These are phyloP conservation scores for Leonotis leonurus DNA, from an alignment of 257 asterid genomes.

Conservation along the genomic window DNA sequence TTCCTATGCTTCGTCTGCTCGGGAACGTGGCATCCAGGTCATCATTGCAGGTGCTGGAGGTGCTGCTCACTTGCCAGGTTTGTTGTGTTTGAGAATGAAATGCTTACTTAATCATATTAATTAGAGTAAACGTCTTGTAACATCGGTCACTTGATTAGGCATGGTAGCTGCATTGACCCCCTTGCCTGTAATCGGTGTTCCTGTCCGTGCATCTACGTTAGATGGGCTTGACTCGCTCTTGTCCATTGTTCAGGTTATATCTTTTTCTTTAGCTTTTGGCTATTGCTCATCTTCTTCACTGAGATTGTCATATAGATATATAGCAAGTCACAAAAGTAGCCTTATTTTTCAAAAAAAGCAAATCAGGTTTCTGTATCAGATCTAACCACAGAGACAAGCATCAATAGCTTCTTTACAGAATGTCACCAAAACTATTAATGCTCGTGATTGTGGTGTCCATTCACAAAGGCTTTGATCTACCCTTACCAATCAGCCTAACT, in stretches of 20 bases:
- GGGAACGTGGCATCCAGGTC: slow-evolving; percentile 88
- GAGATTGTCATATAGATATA: not conserved
- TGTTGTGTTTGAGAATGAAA: not conserved
- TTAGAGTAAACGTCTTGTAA: not conserved
- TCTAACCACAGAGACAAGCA: too few species aligned
- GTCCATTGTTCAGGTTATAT: slow-evolving; percentile 86
- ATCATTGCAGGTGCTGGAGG: slow-evolving; percentile 99
- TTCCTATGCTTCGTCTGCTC: slow-evolving; percentile 76
- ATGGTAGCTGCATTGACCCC: slow-evolving; percentile 99
- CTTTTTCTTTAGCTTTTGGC: not conserved
- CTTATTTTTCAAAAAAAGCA: not conserved
- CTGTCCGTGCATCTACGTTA: slow-evolving; percentile 83
- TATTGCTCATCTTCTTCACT: not conserved
- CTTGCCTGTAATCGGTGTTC: slow-evolving; percentile 95
- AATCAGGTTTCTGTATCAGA: not conserved
- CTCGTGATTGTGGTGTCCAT: not conserved
- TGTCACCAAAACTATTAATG: too few species aligned
- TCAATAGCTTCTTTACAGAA: not conserved
- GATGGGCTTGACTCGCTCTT: slow-evolving; percentile 94
- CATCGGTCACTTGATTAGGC: slow-evolving; percentile 37
- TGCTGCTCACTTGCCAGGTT: slow-evolving; percentile 99
- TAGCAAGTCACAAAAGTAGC: too few species aligned
- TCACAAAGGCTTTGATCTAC: not conserved
- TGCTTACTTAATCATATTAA: not conserved
- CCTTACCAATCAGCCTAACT: not conserved